A percentile compares a stretch with the other conserved stretches of the same genome.
Evolutionary conservation across 257 asterid species (phyloP).

Genomic region (Perilla frutescens): DNA sequence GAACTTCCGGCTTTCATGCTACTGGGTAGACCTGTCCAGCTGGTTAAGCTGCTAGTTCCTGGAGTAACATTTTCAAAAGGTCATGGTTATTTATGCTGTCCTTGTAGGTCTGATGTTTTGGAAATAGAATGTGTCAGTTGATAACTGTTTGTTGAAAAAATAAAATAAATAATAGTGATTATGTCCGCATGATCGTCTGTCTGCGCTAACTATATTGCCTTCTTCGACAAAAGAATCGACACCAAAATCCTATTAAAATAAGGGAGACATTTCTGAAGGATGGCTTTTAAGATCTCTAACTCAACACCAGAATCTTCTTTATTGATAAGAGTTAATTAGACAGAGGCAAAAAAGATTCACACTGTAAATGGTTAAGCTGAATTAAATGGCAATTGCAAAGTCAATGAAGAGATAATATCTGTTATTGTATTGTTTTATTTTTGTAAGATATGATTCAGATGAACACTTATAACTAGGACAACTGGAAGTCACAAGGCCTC

Average conservation of each 20-base stretch:
- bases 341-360: neutral
- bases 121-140: neutral
- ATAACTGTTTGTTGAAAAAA: neutral
- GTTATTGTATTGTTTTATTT: neutral
- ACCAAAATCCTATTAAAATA: neutral
- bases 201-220: neutral
- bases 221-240: neutral
- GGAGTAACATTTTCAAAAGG: neutral
- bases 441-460: neutral
- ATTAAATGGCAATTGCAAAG: neutral
- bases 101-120: neutral
- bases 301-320: neutral
- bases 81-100: neutral
- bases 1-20: neutral
- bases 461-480: neutral
- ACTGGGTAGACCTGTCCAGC: neutral
- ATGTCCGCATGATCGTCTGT: neutral
- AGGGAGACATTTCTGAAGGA: neutral
- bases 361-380: neutral
- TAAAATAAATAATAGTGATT: neutral
- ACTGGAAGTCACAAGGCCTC: neutral
- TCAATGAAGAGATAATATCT: neutral
- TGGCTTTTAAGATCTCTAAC: conserved; percentile 8
- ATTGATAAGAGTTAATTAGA: neutral
- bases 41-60: conserved; percentile 1